phyloP scores from a whole-genome alignment of 768 basidiomycete species.

The Lyophyllum atratum region DNA sequence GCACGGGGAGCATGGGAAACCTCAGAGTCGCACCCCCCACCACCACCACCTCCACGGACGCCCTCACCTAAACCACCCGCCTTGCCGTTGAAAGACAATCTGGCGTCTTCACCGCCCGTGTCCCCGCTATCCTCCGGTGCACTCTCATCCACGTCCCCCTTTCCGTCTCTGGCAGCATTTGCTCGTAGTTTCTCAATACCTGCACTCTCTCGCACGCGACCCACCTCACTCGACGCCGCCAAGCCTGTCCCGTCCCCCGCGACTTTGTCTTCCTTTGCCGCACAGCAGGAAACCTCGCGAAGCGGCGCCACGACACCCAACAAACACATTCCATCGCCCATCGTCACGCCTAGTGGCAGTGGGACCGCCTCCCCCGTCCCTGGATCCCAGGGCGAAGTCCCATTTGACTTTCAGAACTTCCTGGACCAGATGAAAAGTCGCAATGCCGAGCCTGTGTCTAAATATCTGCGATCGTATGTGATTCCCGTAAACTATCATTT shows the following conservation, averaged over 20 bases:
- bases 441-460: conserved; percentile 88
- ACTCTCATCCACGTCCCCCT: conserved; percentile 44
- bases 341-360: conserved; percentile 28
- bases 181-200: conserved; percentile 66
- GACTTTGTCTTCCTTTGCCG: conserved; percentile 54
- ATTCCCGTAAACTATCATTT: background rate
- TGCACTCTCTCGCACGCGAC: conserved; percentile 49
- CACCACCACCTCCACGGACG: conserved; percentile 47
- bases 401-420: conserved; percentile 94
- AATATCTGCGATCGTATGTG: conserved; percentile 92
- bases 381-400: conserved; percentile 33
- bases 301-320: conserved; percentile 15
- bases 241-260: conserved; percentile 57
- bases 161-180: conserved; percentile 66
- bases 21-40: conserved; percentile 58
- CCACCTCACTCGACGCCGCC: conserved; percentile 62
- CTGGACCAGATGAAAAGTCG: conserved; percentile 91
- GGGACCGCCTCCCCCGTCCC: conserved; percentile 30
- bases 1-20: conserved; percentile 68
- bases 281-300: conserved; percentile 42
- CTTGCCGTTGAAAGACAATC: conserved; percentile 37
- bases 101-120: conserved; percentile 25
- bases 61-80: conserved; percentile 37
- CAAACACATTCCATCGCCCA: conserved; percentile 21
- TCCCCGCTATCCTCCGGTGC: conserved; percentile 28